Percentiles rank a stretch among this genome's conserved stretches.
Evolutionary conservation across 108 stramenopile genomes (phyloP).

Genomic region (Cyclotella distinguenda): DNA sequence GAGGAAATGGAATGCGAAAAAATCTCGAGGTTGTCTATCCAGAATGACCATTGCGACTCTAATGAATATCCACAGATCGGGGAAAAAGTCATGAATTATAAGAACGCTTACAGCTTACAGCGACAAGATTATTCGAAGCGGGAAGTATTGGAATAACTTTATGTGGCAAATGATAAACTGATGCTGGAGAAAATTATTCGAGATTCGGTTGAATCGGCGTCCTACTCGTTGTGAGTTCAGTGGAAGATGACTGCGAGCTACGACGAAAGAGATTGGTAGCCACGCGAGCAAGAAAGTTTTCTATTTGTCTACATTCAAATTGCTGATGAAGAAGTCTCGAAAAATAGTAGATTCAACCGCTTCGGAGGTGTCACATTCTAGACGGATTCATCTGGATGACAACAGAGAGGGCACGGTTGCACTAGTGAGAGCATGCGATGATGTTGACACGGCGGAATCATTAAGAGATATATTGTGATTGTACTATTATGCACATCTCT

Average conservation of each 20-base stretch:
- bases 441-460: neutral
- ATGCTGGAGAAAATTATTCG: neutral
- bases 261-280: slow-evolving; percentile 8
- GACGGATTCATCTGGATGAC: slow-evolving; percentile 10
- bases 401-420: slow-evolving; percentile 15
- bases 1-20: slow-evolving; percentile 22
- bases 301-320: slow-evolving; percentile 11
- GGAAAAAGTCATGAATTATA: slow-evolving; percentile 1
- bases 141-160: neutral
- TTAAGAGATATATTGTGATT: slow-evolving; percentile 12
- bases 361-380: neutral
- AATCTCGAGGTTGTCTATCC: neutral
- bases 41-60: slow-evolving; percentile 1
- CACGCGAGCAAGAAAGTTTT: slow-evolving; percentile 10
- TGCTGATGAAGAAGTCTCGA: slow-evolving; percentile 1
- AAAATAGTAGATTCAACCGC: neutral
- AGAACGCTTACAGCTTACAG: slow-evolving; percentile 5
- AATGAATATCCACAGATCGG: slow-evolving; percentile 1
- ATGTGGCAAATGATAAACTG: neutral
- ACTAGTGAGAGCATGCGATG: slow-evolving; percentile 7
- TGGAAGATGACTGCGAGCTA: slow-evolving; percentile 14
- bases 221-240: slow-evolving; percentile 13
- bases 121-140: slow-evolving; percentile 6
- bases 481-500: too few relatives aligned
- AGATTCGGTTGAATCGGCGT: slow-evolving; percentile 11